phyloP scores from a whole-genome alignment of 495 filamentous ascomycete species.

The Annulohypoxylon stygium region DNA sequence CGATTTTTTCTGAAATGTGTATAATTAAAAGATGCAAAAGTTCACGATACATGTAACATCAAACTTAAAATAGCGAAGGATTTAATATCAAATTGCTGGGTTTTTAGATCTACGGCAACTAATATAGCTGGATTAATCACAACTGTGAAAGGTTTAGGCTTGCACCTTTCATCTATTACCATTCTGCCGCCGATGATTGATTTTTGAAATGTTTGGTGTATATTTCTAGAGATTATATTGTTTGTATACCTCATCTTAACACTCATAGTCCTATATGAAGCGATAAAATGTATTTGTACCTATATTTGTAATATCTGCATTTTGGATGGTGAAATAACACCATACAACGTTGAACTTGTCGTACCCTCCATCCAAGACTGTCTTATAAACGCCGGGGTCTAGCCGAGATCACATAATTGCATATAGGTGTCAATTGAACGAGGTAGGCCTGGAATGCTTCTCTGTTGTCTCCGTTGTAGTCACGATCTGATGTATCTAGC shows the following conservation, averaged over 20 bases:
- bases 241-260: not conserved
- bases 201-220: not conserved
- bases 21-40: slow-evolving; percentile 16
- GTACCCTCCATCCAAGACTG: not conserved
- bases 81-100: slow-evolving; percentile 5
- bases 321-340: not conserved
- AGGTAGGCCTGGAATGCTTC: slow-evolving; percentile 30
- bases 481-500: slow-evolving; percentile 19
- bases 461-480: slow-evolving; percentile 22
- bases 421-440: slow-evolving; percentile 32
- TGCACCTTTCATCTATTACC: not conserved
- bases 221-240: not conserved
- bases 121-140: not conserved
- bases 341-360: not conserved
- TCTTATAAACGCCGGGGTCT: not conserved
- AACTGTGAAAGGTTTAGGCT: not conserved
- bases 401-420: slow-evolving; percentile 10
- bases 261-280: not conserved
- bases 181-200: not conserved
- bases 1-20: not conserved
- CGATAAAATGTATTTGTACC: not conserved
- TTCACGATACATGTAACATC: slow-evolving; percentile 20
- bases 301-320: not conserved
- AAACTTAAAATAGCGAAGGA: not conserved
- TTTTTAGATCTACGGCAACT: not conserved